Evolutionary conservation across 306 rosid genomes (phyloP).

Genomic region (Prunus mume): DNA sequence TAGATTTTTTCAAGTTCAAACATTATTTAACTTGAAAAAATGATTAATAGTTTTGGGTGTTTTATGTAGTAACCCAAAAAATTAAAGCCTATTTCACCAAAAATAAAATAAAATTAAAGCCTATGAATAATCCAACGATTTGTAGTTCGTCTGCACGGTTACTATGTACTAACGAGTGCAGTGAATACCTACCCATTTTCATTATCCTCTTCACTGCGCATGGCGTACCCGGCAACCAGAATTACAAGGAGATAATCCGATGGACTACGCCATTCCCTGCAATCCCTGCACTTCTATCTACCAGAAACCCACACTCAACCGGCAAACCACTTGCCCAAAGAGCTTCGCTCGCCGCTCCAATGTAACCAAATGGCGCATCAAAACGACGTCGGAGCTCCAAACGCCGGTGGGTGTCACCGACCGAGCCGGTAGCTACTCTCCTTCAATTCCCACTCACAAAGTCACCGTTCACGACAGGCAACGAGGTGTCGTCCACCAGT

Average conservation of each 20-base stretch:
- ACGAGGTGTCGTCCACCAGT: constrained; percentile 78
- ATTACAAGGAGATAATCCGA: constrained; percentile 2
- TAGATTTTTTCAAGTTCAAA: no score
- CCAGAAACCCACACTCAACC: constrained; percentile 20
- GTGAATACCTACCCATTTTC: neutral
- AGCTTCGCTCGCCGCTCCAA: constrained; percentile 1
- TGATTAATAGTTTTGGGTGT: no score
- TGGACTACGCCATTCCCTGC: constrained; percentile 64
- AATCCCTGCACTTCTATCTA: constrained; percentile 33
- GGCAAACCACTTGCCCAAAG: constrained; percentile 21
- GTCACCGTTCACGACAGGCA: constrained; percentile 85
- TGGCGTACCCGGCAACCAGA: neutral
- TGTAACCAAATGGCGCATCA: constrained; percentile 32
- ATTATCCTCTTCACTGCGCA: constrained; percentile 9
- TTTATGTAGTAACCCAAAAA: no score
- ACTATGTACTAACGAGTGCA: neutral
- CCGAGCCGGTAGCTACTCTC: constrained; percentile 24
- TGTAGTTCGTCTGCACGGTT: neutral
- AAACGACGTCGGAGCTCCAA: constrained; percentile 54
- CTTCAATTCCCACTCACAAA: constrained; percentile 61
- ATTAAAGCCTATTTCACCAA: no score
- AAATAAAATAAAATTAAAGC: no score
- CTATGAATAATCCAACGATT: neutral
- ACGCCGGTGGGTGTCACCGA: constrained; percentile 32
- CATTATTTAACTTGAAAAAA: no score